Evolutionary conservation across 768 basidiomycete genomes (phyloP), one percentile per base, ranked within the genome.

Genomic region (Russula sp.): DNA sequence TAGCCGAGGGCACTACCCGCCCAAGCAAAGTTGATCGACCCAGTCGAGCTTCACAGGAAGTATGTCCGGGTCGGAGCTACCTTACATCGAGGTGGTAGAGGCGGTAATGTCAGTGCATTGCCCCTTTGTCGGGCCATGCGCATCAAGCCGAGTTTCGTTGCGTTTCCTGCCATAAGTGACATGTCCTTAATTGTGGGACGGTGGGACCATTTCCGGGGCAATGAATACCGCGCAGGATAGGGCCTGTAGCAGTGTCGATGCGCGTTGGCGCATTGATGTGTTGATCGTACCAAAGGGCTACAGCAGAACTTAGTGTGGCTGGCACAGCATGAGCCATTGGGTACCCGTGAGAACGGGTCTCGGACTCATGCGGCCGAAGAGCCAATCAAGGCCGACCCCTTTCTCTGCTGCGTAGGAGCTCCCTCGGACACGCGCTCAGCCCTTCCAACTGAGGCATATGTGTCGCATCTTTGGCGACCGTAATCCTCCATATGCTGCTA

Each of bases 61-160:
- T 26, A 38, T 38, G 49, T n/a, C 20, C n/a, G 24, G 24, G 16
- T 50, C 59, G 9, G 42, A 40, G 38, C 28, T 53, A 18, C 51
- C 16, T 20, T 61, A 34, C 40, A 22, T 22, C 40, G 60, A 61
- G 52, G 52, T 34, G n/a, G 32, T n/a, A 52, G 44, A n/a, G 18
- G n/a, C 20, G 42, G 50, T 8, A 11, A 48, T n/a, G 22, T 13
- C 3, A 14, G 49, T 16, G 24, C 26, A 50, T 28, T 26, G 24
- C 26, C 13, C 24, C 42, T 26, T 1, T 49, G 49, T 26, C 49
- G 16, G 49, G 24, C 16, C 13, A 24, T 50, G 49, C 28, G 49
- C 49, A 28, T 50, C 49, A 24, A 14, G 26, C 26, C 18, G 6
- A 26, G 14, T 5, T 26, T 5, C 24, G 48, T 26, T 28, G 49